phyloP scores from a whole-genome alignment of 2,329 filamentous ascomycete genomes.

The Hypoxylon sp. region DNA sequence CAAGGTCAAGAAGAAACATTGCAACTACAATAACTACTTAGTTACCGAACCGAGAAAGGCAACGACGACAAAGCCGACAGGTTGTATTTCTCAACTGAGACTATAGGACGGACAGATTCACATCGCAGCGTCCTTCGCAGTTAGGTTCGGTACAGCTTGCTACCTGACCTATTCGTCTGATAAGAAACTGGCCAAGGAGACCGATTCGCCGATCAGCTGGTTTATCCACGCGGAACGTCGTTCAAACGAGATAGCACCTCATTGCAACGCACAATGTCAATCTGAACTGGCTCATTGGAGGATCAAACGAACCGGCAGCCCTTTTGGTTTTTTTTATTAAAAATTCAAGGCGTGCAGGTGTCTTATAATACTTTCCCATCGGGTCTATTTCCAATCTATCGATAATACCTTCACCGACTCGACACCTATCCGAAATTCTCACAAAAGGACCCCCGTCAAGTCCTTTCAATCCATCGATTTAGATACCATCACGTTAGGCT shows the following conservation, averaged over 20 bases:
- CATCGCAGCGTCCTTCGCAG: slow-evolving; percentile 11
- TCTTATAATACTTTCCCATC: slow-evolving; percentile 27
- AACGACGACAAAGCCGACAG: slow-evolving; percentile 17
- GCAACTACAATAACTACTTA: slow-evolving; percentile 19
- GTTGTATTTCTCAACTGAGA: slow-evolving; percentile 17
- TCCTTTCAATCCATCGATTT: slow-evolving; percentile 20
- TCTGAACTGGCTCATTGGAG: slow-evolving; percentile 47
- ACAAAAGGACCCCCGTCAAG: neutral
- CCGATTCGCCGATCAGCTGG: slow-evolving; percentile 44
- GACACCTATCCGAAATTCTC: slow-evolving; percentile 18
- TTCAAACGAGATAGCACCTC: slow-evolving; percentile 43
- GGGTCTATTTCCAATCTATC: slow-evolving; percentile 12
- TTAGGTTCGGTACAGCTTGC: slow-evolving; percentile 6
- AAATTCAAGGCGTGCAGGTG: slow-evolving; percentile 34
- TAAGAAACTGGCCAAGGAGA: slow-evolving; percentile 38
- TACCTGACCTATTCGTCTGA: slow-evolving; percentile 36
- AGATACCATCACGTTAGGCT: slow-evolving; percentile 23
- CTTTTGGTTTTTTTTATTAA: slow-evolving; percentile 40
- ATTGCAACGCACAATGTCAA: slow-evolving; percentile 45
- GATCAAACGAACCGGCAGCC: slow-evolving; percentile 45
- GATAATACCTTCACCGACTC: slow-evolving; percentile 32
- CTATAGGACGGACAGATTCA: slow-evolving; percentile 9
- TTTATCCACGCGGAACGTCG: slow-evolving; percentile 43
- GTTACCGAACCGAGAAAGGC: slow-evolving; percentile 21
- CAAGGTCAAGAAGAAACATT: slow-evolving; percentile 35